Conservation (phyloP, 139 green algal species). For the Volvox africanus region DNA sequence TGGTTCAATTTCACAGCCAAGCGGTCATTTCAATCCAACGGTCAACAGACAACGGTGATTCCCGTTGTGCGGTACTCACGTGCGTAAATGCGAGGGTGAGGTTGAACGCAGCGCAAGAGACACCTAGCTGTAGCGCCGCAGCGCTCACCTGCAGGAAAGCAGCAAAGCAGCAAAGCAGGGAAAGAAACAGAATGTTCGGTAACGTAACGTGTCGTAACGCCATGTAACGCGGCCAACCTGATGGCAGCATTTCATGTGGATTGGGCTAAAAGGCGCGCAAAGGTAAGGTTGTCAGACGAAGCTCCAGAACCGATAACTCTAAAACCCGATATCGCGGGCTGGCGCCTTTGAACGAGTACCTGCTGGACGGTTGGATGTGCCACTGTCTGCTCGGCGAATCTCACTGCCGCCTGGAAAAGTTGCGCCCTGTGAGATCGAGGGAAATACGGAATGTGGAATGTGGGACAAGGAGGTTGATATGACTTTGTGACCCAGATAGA, state of each 20-base stretch:
- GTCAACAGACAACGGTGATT: too few relatives aligned
- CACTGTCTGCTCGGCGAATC: background rate
- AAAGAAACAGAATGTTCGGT: background rate
- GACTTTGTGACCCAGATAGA: too few relatives aligned
- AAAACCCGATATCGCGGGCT: too few relatives aligned
- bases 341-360: background rate
- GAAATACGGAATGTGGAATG: background rate
- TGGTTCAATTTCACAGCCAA: too few relatives aligned
- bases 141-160: background rate
- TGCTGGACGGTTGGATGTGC: slow-evolving; percentile 18
- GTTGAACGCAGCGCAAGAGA: slow-evolving; percentile 22
- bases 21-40: too few relatives aligned
- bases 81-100: slow-evolving; percentile 4
- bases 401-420: background rate
- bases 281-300: background rate
- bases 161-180: background rate
- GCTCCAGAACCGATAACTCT: background rate
- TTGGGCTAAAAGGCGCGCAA: background rate
- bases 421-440: background rate
- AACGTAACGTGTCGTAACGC: background rate
- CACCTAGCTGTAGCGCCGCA: slow-evolving; percentile 15
- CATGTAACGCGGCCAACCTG: background rate
- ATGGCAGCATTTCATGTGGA: background rate
- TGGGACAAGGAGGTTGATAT: too few relatives aligned
- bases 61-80: background rate